phyloP scores from a whole-genome alignment of 208 protist species.

The Leishmania martiniquensis region DNA sequence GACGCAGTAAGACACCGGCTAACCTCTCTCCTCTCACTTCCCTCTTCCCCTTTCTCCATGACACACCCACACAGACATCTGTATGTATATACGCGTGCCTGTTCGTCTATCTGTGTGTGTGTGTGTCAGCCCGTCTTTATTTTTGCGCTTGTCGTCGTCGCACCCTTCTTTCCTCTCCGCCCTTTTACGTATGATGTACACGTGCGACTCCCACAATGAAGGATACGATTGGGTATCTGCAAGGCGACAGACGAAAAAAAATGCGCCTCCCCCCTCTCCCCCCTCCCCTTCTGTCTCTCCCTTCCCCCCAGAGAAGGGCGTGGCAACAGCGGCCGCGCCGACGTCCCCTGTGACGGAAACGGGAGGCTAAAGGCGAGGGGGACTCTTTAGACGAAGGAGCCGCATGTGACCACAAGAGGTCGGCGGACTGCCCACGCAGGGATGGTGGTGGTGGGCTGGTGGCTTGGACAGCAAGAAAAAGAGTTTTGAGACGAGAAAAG shows the following conservation, averaged over 20 bases:
- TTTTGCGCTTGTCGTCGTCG: neutral
- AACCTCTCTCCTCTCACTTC: too few species aligned
- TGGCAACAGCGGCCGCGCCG: too few species aligned
- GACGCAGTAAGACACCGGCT: too few species aligned
- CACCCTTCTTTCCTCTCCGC: neutral
- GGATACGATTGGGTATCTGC: neutral
- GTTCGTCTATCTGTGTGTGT: neutral
- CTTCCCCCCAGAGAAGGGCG: neutral
- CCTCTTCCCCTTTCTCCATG: too few species aligned
- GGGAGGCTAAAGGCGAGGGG: neutral
- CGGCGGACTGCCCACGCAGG: neutral
- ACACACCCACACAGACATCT: neutral
- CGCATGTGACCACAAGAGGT: neutral
- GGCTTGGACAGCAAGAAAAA: neutral
- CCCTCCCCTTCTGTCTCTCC: neutral
- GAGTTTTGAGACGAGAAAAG: neutral
- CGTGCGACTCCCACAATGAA: neutral
- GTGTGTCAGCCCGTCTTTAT: neutral
- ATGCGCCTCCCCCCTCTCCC: neutral
- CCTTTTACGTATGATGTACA: neutral
- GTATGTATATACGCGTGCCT: neutral
- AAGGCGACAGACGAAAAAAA: neutral
- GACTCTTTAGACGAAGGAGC: neutral
- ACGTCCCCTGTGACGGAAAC: too few species aligned
- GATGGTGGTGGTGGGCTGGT: too few species aligned